A percentile compares a stretch with the other conserved stretches of the same genome.
These are phyloP conservation scores for Diaporthe citrichinensis DNA, from an alignment of 2,329 filamentous ascomycete species.

Conservation along the genomic window DNA sequence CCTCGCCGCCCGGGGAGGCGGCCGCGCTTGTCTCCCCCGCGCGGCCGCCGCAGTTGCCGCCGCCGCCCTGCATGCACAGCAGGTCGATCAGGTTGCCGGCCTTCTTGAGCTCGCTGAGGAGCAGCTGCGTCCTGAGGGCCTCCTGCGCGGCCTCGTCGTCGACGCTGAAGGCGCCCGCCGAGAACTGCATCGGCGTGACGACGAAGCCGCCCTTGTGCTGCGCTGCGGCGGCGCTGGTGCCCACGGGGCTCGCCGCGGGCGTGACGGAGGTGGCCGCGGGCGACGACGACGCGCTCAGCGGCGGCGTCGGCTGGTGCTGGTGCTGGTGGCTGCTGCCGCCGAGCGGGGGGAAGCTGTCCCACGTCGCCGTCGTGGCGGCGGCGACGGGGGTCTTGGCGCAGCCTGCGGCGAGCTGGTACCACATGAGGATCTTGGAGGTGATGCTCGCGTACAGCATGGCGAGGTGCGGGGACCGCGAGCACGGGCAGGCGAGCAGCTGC, in stretches of 20 bases:
- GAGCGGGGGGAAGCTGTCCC: conserved; percentile 39
- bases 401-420: conserved; percentile 41
- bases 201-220: conserved; percentile 25
- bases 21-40: not conserved
- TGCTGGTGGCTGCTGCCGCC: not conserved
- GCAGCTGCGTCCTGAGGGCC: conserved; percentile 39
- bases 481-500: conserved; percentile 39
- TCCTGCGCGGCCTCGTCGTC: conserved; percentile 41
- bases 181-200: conserved; percentile 41
- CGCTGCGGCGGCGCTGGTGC: not conserved
- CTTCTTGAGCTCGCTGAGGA: conserved; percentile 41
- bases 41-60: not conserved
- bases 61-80: conserved; percentile 37
- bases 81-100: conserved; percentile 41
- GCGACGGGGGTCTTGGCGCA: conserved; percentile 33
- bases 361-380: conserved; percentile 21
- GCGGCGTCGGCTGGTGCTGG: conserved; percentile 37
- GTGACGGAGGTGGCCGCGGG: conserved; percentile 34
- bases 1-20: conserved; percentile 23
- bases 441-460: conserved; percentile 42
- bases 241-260: conserved; percentile 28
- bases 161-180: conserved; percentile 40
- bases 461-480: conserved; percentile 40
- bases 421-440: conserved; percentile 43
- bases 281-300: conserved; percentile 38